phyloP scores from a whole-genome alignment of 208 protist species.

The Leishmania braziliensis region DNA sequence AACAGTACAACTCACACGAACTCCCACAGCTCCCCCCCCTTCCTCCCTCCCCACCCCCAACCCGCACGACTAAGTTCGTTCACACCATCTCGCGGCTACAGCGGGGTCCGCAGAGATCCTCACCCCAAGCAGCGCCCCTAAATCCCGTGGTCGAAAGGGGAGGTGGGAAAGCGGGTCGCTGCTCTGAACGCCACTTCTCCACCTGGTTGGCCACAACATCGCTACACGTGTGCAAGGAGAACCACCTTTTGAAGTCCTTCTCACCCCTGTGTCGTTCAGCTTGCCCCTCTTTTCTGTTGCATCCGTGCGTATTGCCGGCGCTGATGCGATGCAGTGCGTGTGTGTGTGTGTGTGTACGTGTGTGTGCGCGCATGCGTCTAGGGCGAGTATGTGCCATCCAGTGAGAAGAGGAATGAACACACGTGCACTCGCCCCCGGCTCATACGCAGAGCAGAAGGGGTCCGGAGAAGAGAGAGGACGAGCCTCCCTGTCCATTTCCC shows the following conservation, averaged over 20 bases:
- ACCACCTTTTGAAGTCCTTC: no score
- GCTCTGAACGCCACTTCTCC: background rate
- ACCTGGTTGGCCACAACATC: background rate
- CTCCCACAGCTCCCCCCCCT: no score
- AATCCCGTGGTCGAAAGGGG: no score
- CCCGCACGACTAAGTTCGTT: no score
- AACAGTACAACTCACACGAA: background rate
- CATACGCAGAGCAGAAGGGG: constrained; percentile 9
- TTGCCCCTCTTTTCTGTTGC: background rate
- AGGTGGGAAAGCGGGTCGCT: no score
- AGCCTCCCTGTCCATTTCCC: background rate
- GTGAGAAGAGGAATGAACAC: background rate
- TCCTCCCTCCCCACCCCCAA: no score
- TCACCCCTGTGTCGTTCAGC: no score
- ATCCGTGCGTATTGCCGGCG: background rate
- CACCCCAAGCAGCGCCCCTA: no score
- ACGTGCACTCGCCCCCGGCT: background rate
- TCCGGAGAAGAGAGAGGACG: constrained; percentile 92
- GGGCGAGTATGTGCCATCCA: no score
- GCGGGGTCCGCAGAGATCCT: no score
- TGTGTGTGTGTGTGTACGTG: background rate
- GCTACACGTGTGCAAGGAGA: background rate
- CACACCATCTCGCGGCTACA: no score
- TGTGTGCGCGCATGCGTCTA: background rate
- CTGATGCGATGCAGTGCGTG: background rate